Evolutionary conservation across 1,284 basidiomycete genomes (phyloP), one percentile per base, ranked within the genome.

Genomic region (Rhodotorula sp.): DNA sequence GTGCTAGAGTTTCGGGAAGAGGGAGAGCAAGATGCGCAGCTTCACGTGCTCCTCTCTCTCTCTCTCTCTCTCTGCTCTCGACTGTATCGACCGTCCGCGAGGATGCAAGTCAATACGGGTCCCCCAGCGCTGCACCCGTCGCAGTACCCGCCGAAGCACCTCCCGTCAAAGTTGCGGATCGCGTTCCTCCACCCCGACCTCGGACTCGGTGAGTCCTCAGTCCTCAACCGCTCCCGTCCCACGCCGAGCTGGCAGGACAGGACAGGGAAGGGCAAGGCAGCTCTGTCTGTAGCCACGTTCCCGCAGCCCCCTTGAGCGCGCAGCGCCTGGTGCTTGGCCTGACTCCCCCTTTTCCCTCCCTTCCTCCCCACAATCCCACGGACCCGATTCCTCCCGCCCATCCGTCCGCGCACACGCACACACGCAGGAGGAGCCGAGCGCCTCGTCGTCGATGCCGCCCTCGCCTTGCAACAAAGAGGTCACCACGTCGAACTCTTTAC

Each of bases 161-260:
- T 73, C 12, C 57, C 64, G 10, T 15, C 59, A 14, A 59, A 64
- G n/a, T 61, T 85, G 57, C 76, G 85, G 22, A 84, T 98, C 72
- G 93, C 90, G 6, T 95, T 97, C 81, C 84, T 97, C 66, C 95
- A 98, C 80, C 95, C 95, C 33, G 95, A 98, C 83, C 84, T 97
- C 6, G 95, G 95, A 62, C 95, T 97, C 65, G 95, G 95, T 91
- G 75, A 73, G 85, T 81, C 67, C 20, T 44, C 18, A 14, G 6
- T 24, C 20, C 4, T 18, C 18, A 17, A 20, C n/a, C 15, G 4
- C 14, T 29, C 4, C 12, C n/a, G n/a, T n/a, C n/a, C n/a, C n/a
- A n/a, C n/a, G n/a, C n/a, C n/a, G n/a, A n/a, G n/a, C n/a, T n/a
- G n/a, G n/a, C n/a, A n/a, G n/a, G n/a, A n/a, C n/a, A n/a, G 58